Base-by-base conservation (phyloP, 352 stramenopile species). In the Phytopythium helicoides region DNA sequence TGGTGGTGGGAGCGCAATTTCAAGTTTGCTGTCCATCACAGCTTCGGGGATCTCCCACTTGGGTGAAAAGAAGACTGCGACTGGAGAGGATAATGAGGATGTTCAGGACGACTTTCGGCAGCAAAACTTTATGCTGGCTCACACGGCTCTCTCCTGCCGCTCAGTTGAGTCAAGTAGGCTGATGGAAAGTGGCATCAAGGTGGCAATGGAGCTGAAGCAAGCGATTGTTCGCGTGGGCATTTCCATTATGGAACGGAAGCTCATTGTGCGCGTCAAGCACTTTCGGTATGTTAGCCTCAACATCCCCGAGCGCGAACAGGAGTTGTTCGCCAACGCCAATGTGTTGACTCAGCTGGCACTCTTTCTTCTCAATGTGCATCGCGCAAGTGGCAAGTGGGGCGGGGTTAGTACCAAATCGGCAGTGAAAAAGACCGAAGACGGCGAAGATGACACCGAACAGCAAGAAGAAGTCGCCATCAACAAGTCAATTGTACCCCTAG, bases 241-340 rank as follows among this genome's bases (percentile, higher is more conserved):
- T 12, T 97, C 86, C 19, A 95, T 99, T 51, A 89, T 98, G 59
- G 95, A 99, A 49, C 88, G 96, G 11, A 96, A 96, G 55, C 86
- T 94, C 23, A 95, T 99, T 15, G 91, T 95, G 16, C 80, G 92
- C 8, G 88, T 98, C 11, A 97, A 96, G 61, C 94, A 99, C 66
- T 99, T 99, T 60, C 93, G 96, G 14, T 99, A 98, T 66, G 95
- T 97, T 6, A 98, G 96, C 50, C 62, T 99, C 19, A 88, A 94
- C 34, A 83, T 95, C 0, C 69, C 76, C 0, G 83, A 96, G 45
- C 68, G 81, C 21, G 87, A 94, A 31, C 78, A 92, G 48, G 67
- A 87, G 44, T 64, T 98, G 8, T 98, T 99, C 62, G 81, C 92
- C 8, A 96, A 98, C 58, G 91, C 95, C 6, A 86, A 97, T 22